phyloP scores from a whole-genome alignment of 225 moss, liverwort and hornwort genomes.

The Sphagnum contortum region DNA sequence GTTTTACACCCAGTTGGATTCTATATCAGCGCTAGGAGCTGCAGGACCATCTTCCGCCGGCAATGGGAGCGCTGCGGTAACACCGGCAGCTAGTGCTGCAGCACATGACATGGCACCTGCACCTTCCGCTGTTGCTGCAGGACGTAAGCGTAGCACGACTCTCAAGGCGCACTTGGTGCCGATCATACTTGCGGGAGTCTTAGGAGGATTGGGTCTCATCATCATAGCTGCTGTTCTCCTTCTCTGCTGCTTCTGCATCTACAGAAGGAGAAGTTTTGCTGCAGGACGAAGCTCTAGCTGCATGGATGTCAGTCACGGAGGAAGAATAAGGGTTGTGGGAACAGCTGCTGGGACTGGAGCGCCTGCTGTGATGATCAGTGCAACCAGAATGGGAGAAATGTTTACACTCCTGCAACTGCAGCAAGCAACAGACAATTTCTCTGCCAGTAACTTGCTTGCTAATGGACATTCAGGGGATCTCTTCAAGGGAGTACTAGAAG shows the following conservation, averaged over 20 bases:
- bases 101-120: background rate
- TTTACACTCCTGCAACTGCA: slow-evolving; percentile 63
- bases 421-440: slow-evolving; percentile 76
- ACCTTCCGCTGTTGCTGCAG: no score
- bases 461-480: slow-evolving; percentile 78
- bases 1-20: slow-evolving; percentile 48
- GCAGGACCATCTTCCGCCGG: background rate
- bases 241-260: slow-evolving; percentile 46
- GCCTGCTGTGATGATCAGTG: slow-evolving; percentile 32
- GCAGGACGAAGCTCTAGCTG: slow-evolving; percentile 8
- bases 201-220: slow-evolving; percentile 56
- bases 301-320: slow-evolving; percentile 17
- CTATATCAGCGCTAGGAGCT: slow-evolving; percentile 2
- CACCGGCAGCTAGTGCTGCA: background rate
- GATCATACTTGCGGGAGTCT: slow-evolving; percentile 61
- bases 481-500: slow-evolving; percentile 62
- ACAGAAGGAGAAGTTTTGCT: slow-evolving; percentile 11
- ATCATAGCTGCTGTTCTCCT: slow-evolving; percentile 55
- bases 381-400: slow-evolving; percentile 67
- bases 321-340: slow-evolving; percentile 30
- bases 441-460: slow-evolving; percentile 47
- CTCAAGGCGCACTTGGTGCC: slow-evolving; percentile 38
- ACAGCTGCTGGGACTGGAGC: slow-evolving; percentile 27
- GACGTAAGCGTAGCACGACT: background rate
- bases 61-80: slow-evolving; percentile 3